Evolutionary conservation across 2,329 filamentous ascomycete genomes (phyloP).

Genomic region (Bretziella fagacearum): DNA sequence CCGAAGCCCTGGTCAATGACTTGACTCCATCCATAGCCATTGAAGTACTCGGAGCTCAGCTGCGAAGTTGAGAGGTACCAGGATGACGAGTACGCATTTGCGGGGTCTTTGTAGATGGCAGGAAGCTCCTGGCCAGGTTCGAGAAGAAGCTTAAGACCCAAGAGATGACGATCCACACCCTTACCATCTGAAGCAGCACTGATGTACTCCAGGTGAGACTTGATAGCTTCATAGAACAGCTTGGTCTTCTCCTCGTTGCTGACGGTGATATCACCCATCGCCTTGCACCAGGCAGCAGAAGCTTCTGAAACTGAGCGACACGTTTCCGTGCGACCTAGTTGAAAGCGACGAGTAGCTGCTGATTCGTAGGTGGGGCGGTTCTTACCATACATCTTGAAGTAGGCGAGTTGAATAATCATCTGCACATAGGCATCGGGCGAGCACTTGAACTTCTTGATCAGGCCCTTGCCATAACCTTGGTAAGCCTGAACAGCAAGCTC

Average conservation of each 20-base stretch:
- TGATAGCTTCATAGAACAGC: slow-evolving; percentile 67
- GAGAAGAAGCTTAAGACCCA: slow-evolving; percentile 84
- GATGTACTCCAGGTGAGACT: slow-evolving; percentile 81
- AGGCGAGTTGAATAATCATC: slow-evolving; percentile 95
- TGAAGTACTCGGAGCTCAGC: slow-evolving; percentile 92
- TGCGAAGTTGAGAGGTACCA: slow-evolving; percentile 88
- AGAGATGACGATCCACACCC: slow-evolving; percentile 92
- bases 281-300: slow-evolving; percentile 72
- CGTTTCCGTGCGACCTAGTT: slow-evolving; percentile 90
- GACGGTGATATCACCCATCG: slow-evolving; percentile 56
- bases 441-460: slow-evolving; percentile 99
- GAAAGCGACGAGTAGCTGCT: slow-evolving; percentile 84
- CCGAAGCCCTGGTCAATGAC: slow-evolving; percentile 92
- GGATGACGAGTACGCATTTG: slow-evolving; percentile 63
- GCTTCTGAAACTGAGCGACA: slow-evolving; percentile 86
- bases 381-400: slow-evolving; percentile 98
- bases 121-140: slow-evolving; percentile 67
- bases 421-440: slow-evolving; percentile 95
- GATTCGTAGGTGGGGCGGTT: slow-evolving; percentile 97
- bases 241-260: slow-evolving; percentile 49
- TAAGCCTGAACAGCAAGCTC: slow-evolving; percentile 89
- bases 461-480: slow-evolving; percentile 91
- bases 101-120: slow-evolving; percentile 70
- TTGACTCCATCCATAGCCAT: slow-evolving; percentile 97
- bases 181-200: slow-evolving; percentile 75